Evolutionary conservation across 768 basidiomycete species (phyloP).

Genomic region (Russula vinacea): DNA sequence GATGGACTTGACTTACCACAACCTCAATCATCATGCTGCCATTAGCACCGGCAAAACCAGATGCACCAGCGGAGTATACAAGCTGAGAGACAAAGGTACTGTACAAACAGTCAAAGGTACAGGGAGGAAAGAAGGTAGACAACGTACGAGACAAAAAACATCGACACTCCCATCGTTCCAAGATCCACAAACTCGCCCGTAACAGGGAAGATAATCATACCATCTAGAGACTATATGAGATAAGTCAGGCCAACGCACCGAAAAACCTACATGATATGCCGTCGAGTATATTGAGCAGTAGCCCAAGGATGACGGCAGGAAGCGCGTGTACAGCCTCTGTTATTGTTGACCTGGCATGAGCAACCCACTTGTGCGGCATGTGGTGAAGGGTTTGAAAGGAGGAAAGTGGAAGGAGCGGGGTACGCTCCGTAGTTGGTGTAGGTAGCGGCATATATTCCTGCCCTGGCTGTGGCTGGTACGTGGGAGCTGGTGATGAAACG

Average conservation of each 20-base stretch:
- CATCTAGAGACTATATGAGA: constrained; percentile 49
- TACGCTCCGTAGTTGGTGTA: constrained; percentile 15
- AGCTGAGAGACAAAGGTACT: constrained; percentile 79
- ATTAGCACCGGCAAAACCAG: constrained; percentile 85
- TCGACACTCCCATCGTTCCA: constrained; percentile 87
- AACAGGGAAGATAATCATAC: constrained; percentile 94
- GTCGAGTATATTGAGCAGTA: constrained; percentile 85
- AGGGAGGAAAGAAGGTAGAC: not conserved
- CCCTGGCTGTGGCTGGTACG: not conserved
- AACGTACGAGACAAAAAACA: constrained; percentile 84
- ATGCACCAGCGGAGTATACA: constrained; percentile 81
- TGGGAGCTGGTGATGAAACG: constrained; percentile 6
- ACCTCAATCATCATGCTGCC: constrained; percentile 99
- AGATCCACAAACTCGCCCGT: constrained; percentile 74
- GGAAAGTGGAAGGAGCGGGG: constrained; percentile 22
- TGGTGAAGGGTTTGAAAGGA: constrained; percentile 12
- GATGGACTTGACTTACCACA: constrained; percentile 49
- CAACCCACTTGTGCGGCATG: constrained; percentile 18
- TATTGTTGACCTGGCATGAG: constrained; percentile 6
- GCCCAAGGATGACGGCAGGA: constrained; percentile 84
- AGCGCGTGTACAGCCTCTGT: constrained; percentile 42
- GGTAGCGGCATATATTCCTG: not conserved
- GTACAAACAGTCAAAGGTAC: constrained; percentile 10
- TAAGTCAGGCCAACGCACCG: not conserved
- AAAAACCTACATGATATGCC: constrained; percentile 77